These are phyloP conservation scores for Margaritispora aquatica DNA, from an alignment of 495 filamentous ascomycete species.

Conservation along the genomic window DNA sequence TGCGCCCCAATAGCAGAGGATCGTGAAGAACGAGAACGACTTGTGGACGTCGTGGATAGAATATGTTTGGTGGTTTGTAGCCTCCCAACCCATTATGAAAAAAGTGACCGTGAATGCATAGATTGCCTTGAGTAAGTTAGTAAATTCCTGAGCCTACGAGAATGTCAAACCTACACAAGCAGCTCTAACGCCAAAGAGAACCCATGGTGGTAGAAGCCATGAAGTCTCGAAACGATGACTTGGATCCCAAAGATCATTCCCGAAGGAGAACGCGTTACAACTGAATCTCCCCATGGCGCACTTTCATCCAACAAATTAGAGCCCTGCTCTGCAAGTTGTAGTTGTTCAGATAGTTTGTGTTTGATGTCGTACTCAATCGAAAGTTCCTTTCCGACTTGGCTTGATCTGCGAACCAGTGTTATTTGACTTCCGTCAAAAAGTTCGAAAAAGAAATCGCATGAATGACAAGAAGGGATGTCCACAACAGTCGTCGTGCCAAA, in stretches of 20 bases:
- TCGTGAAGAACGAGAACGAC: slow-evolving; percentile 75
- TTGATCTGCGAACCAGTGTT: not conserved
- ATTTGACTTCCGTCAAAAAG: not conserved
- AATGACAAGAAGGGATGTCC: not conserved
- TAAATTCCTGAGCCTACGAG: not conserved
- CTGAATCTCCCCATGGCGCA: slow-evolving; percentile 2
- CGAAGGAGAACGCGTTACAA: slow-evolving; percentile 22
- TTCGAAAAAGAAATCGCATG: not conserved
- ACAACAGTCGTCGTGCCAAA: not conserved
- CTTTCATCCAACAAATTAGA: not conserved
- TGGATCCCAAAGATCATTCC: slow-evolving; percentile 44
- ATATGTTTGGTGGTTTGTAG: slow-evolving; percentile 27
- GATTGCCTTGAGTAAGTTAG: slow-evolving; percentile 35
- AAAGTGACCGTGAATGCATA: slow-evolving; percentile 69
- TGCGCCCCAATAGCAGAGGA: slow-evolving; percentile 71
- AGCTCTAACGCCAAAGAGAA: slow-evolving; percentile 52
- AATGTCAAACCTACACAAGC: slow-evolving; percentile 37
- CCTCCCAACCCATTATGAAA: slow-evolving; percentile 58
- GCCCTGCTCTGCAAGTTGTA: not conserved
- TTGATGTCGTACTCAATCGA: not conserved
- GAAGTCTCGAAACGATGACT: slow-evolving; percentile 66
- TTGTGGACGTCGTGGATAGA: slow-evolving; percentile 28
- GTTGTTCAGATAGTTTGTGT: not conserved
- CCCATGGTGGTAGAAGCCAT: slow-evolving; percentile 62
- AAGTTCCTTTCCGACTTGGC: not conserved